phyloP scores from a whole-genome alignment of 2,329 filamentous ascomycete species.

The Phialophora chinensis region DNA sequence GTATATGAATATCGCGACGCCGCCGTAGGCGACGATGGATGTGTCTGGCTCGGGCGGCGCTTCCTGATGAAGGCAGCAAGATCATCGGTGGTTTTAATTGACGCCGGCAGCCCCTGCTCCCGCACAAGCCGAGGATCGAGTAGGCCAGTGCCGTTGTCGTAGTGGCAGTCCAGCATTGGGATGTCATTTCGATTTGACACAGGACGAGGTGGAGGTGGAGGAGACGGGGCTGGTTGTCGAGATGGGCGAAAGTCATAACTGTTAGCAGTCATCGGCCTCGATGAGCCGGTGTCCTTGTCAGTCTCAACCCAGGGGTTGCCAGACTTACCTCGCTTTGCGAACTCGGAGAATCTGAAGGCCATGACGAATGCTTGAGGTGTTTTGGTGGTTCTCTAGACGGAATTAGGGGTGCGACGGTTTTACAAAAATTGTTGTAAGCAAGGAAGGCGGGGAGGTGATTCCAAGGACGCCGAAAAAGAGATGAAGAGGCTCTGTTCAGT shows the following conservation, averaged over 20 bases:
- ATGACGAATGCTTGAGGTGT: constrained; percentile 1
- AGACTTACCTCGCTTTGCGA: constrained; percentile 8
- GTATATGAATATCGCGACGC: constrained; percentile 20
- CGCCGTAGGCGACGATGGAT: constrained; percentile 10
- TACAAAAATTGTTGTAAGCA: neutral
- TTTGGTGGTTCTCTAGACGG: neutral
- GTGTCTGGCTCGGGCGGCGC: neutral
- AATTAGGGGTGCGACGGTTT: neutral
- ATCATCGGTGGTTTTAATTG: constrained; percentile 24
- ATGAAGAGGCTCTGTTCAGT: neutral
- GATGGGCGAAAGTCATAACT: constrained; percentile 5
- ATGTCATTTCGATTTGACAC: constrained; percentile 6
- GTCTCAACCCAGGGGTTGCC: neutral
- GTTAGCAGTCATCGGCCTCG: constrained; percentile 3
- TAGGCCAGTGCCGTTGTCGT: constrained; percentile 29
- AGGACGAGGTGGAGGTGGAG: constrained; percentile 8
- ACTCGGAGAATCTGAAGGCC: constrained; percentile 8
- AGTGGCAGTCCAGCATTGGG: constrained; percentile 17
- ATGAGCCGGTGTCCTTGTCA: neutral
- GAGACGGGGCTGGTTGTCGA: neutral
- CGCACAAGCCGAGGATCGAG: constrained; percentile 20
- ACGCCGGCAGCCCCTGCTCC: constrained; percentile 18
- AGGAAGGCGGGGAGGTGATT: neutral
- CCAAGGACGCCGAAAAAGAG: neutral
- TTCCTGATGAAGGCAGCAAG: constrained; percentile 22